These are phyloP conservation scores for Onygena corvina DNA, from an alignment of 2,329 filamentous ascomycete species.

Conservation along the genomic window DNA sequence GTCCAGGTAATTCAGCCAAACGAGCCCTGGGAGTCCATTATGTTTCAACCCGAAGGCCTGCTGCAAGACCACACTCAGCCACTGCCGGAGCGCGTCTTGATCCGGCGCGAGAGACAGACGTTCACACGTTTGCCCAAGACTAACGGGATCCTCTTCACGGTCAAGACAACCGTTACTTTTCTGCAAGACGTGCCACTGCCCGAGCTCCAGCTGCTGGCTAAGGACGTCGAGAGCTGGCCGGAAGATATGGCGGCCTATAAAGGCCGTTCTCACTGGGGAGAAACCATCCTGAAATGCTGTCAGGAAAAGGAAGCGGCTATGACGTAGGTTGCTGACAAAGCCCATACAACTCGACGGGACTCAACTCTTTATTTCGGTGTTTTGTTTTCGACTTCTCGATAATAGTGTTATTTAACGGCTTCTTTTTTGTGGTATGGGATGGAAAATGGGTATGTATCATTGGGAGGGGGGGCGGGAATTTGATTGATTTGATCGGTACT, in stretches of 20 bases:
- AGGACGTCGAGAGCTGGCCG: constrained; percentile 37
- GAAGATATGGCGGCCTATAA: constrained; percentile 36
- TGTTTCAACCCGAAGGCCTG: constrained; percentile 35
- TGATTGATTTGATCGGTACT: background rate
- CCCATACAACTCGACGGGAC: no score
- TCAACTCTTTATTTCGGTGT: background rate
- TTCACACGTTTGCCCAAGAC: constrained; percentile 37
- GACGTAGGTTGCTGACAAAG: constrained; percentile 8
- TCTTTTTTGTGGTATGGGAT: background rate
- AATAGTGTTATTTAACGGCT: background rate
- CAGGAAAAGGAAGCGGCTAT: constrained; percentile 8
- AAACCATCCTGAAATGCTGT: constrained; percentile 29
- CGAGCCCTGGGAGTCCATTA: constrained; percentile 30
- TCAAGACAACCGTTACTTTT: constrained; percentile 37
- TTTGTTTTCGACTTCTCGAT: background rate
- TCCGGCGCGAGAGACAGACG: constrained; percentile 41
- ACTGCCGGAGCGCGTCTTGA: constrained; percentile 31
- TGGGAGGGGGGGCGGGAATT: background rate
- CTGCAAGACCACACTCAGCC: constrained; percentile 30
- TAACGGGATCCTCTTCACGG: constrained; percentile 39
- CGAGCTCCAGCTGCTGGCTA: constrained; percentile 33
- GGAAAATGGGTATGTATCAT: background rate
- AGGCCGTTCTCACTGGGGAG: constrained; percentile 35
- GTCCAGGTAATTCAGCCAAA: constrained; percentile 36
- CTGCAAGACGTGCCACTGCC: constrained; percentile 32